phyloP scores from a whole-genome alignment of 768 basidiomycete genomes.

The Terana coerulea region DNA sequence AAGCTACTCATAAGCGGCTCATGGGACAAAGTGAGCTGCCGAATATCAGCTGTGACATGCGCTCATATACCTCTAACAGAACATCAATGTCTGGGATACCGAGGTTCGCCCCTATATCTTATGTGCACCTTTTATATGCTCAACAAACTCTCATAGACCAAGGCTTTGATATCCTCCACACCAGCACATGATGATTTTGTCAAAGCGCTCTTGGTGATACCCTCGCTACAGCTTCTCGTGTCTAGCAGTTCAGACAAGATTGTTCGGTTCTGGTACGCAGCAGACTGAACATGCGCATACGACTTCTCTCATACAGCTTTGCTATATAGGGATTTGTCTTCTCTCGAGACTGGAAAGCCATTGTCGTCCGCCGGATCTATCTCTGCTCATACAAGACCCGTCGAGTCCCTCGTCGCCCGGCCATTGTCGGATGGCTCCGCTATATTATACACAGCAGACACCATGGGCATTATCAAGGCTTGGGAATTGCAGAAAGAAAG shows the following conservation, averaged over 20 bases:
- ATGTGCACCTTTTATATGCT: neutral
- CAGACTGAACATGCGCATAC: neutral
- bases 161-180: slow-evolving; percentile 63
- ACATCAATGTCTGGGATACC: slow-evolving; percentile 84
- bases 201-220: slow-evolving; percentile 75
- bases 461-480: slow-evolving; percentile 83
- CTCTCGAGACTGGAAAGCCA: slow-evolving; percentile 35
- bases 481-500: slow-evolving; percentile 64
- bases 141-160: slow-evolving; percentile 53
- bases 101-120: slow-evolving; percentile 43
- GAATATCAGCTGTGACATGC: no score
- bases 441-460: slow-evolving; percentile 80
- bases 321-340: slow-evolving; percentile 59
- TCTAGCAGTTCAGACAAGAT: slow-evolving; percentile 91
- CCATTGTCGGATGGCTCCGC: slow-evolving; percentile 40
- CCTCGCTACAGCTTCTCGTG: slow-evolving; percentile 60
- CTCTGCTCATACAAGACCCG: slow-evolving; percentile 83
- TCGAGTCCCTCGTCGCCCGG: slow-evolving; percentile 71
- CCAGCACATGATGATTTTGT: slow-evolving; percentile 88
- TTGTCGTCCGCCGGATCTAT: slow-evolving; percentile 61
- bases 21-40: slow-evolving; percentile 93
- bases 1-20: slow-evolving; percentile 81
- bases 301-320: neutral
- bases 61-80: no score
- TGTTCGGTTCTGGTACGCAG: slow-evolving; percentile 81